Evolutionary conservation across 805 yeast genomes (phyloP), one percentile per base, ranked within the genome.

Genomic region (Metschnikowia gruessii): DNA sequence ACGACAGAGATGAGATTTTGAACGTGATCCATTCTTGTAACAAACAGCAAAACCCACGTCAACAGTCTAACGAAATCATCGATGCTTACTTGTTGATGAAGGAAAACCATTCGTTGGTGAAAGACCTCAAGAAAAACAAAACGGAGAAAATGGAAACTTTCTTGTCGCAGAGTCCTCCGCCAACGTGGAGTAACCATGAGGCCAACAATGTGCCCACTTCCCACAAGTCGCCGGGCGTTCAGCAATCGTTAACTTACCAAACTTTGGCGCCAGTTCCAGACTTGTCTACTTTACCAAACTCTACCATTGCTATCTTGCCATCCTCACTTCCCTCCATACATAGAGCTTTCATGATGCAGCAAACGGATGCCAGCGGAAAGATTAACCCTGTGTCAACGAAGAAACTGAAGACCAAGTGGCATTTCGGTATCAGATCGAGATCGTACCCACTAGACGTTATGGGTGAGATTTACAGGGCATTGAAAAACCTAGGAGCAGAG

Each of bases 371-470:
- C 21, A 53, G 56, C 43, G 45, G 62, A 22, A 60, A 65, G 36
- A 65, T 72, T 41, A 72, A 75, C 35, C 83, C 87, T 9, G 72
- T 82, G 17, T 76, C 83, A 19, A 76, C 85, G 39, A 90, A 92
- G 65, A 89, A 88, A 64, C 86, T 92, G 51, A 92, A 90, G 67
- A 88, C 96, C 6, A 82, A 96, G 66, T 94, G 99, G 99, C 99
- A 94, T 72, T 94, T 94, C 62, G 99, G 99, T 54, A 94, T 94
- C 50, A 77, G 99, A 62, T 89, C 97, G 8, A 77, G 97, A 59
- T 88, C 97, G 1, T 94, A 94, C 63, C 98, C 99, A 29, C 74
- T 94, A 57, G 99, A 94, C 65, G 99, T 94, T 3, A 94, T 94
- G 98, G 97, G 97, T 22, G 99, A 94, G 64, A 91, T 94, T 37